A percentile compares a stretch with the other conserved stretches of the same genome.
phyloP scores from a whole-genome alignment of 352 stramenopile species.

The Phytopythium delawarense region DNA sequence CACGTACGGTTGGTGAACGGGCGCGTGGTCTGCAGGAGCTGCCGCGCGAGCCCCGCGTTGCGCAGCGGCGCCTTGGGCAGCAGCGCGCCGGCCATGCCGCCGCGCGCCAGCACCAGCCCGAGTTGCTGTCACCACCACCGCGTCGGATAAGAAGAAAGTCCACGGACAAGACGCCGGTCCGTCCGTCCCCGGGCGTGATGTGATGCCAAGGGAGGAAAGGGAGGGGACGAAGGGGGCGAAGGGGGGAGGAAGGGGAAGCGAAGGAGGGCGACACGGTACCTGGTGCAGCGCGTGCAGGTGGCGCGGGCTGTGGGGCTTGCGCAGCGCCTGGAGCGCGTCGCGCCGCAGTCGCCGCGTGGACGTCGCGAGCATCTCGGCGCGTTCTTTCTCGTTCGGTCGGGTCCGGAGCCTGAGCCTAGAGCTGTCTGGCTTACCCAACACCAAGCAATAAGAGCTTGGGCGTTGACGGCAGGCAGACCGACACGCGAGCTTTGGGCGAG shows the following conservation, averaged over 20 bases:
- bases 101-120: constrained; percentile 47
- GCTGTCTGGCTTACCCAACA: constrained; percentile 1
- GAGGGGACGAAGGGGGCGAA: not conserved
- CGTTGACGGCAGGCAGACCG: no score
- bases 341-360: constrained; percentile 68
- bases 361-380: constrained; percentile 23
- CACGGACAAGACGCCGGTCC: not conserved
- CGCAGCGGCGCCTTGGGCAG: constrained; percentile 27
- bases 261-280: constrained; percentile 22
- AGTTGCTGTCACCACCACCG: constrained; percentile 43
- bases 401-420: not conserved
- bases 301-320: constrained; percentile 47
- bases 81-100: constrained; percentile 28
- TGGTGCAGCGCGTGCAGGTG: constrained; percentile 72
- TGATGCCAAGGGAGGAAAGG: not conserved
- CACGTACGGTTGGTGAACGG: constrained; percentile 52
- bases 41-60: constrained; percentile 29
- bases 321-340: constrained; percentile 45
- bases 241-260: not conserved
- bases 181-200: no score
- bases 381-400: not conserved
- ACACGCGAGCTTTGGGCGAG: not conserved
- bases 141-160: not conserved
- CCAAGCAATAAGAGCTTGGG: not conserved
- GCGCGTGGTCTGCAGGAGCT: constrained; percentile 50